Evolutionary conservation across 805 yeast species (phyloP).

Genomic region (Candida arabinofermentans): DNA sequence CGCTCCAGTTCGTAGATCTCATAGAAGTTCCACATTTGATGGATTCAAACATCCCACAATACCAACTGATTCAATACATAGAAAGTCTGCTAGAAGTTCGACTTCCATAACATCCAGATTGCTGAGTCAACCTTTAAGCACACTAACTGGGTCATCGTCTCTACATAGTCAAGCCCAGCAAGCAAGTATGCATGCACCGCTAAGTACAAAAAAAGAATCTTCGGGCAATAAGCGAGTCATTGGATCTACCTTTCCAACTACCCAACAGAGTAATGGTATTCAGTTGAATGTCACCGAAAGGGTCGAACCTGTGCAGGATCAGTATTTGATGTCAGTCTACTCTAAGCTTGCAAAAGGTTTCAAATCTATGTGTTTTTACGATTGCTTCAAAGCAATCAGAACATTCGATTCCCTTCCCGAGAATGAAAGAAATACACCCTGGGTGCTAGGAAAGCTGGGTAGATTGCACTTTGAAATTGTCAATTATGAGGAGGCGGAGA

Average conservation of each 20-base stretch:
- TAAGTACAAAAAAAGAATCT: slow-evolving; percentile 9
- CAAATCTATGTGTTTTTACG: slow-evolving; percentile 59
- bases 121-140: slow-evolving; percentile 23
- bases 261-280: slow-evolving; percentile 4
- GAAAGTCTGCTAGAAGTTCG: slow-evolving; percentile 24
- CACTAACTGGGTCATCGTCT: slow-evolving; percentile 18
- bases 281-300: slow-evolving; percentile 15
- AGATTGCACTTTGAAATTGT: slow-evolving; percentile 82
- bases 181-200: slow-evolving; percentile 2
- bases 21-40: slow-evolving; percentile 21
- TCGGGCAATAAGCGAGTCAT: slow-evolving; percentile 22
- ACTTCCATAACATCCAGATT: slow-evolving; percentile 30
- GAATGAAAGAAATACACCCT: slow-evolving; percentile 65
- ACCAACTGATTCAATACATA: slow-evolving; percentile 20
- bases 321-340: slow-evolving; percentile 44
- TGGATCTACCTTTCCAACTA: slow-evolving; percentile 18
- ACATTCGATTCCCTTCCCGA: slow-evolving; percentile 61
- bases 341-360: slow-evolving; percentile 55
- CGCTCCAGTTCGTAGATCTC: slow-evolving; percentile 37
- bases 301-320: slow-evolving; percentile 24
- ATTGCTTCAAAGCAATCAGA: slow-evolving; percentile 77
- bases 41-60: slow-evolving; percentile 24
- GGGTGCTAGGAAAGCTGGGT: slow-evolving; percentile 80
- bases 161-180: slow-evolving; percentile 10
- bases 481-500: slow-evolving; percentile 73